These are phyloP conservation scores for Basipetospora chlamydospora DNA, from an alignment of 2,329 filamentous ascomycete species.

Conservation along the genomic window DNA sequence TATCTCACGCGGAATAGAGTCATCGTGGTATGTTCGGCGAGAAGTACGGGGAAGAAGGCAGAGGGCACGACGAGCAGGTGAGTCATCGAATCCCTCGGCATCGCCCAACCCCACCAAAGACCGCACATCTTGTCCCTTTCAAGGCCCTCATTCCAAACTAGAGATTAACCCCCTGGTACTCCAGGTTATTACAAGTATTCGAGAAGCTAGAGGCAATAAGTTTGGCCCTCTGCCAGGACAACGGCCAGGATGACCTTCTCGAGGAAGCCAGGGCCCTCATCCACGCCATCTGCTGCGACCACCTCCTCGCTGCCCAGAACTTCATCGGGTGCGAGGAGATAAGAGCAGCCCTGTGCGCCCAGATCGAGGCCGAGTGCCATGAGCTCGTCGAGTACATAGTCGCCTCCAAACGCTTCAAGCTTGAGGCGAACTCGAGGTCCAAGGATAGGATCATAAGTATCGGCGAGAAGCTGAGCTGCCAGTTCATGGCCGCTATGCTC, in stretches of 20 bases:
- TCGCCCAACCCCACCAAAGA: too few relatives aligned
- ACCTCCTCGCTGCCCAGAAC: constrained; percentile 55
- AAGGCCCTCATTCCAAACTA: neutral
- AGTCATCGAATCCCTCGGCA: constrained; percentile 22
- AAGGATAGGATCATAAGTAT: constrained; percentile 87
- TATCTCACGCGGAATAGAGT: constrained; percentile 54
- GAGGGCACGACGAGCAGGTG: constrained; percentile 92
- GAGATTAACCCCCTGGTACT: neutral
- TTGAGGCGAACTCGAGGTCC: constrained; percentile 63
- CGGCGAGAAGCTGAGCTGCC: constrained; percentile 89
- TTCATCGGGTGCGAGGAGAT: constrained; percentile 44
- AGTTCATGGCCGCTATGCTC: constrained; percentile 75
- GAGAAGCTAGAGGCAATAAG: constrained; percentile 40
- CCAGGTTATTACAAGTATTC: constrained; percentile 42
- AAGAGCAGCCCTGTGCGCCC: constrained; percentile 42
- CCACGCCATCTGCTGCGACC: constrained; percentile 67
- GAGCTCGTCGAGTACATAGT: constrained; percentile 61
- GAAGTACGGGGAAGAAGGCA: constrained; percentile 85
- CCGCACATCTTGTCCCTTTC: neutral
- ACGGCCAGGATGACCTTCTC: constrained; percentile 37
- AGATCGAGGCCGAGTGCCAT: constrained; percentile 66
- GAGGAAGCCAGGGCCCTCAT: constrained; percentile 61
- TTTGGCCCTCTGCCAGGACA: constrained; percentile 35
- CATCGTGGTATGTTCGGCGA: constrained; percentile 87
- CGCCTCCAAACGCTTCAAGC: constrained; percentile 49